Evolutionary conservation across 1,139 yeast genomes (phyloP).

Genomic region (Kodamaea sp.): DNA sequence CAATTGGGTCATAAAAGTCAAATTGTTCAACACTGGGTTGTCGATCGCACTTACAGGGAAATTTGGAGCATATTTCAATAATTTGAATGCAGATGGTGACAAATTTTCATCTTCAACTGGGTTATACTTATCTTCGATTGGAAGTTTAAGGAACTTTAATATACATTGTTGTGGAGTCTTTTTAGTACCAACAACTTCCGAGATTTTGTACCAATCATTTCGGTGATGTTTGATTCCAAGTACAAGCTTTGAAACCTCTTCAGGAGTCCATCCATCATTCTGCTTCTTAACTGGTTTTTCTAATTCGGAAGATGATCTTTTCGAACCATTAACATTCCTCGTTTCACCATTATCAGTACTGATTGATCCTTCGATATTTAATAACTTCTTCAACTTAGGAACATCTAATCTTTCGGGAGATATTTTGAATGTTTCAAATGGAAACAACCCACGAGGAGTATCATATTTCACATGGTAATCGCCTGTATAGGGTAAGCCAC

Average conservation of each 20-base stretch:
- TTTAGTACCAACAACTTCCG: slow-evolving; percentile 56
- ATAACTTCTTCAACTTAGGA: slow-evolving; percentile 50
- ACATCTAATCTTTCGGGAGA: slow-evolving; percentile 55
- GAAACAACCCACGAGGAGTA: slow-evolving; percentile 92
- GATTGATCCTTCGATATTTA: slow-evolving; percentile 20
- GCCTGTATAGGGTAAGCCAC: slow-evolving; percentile 60
- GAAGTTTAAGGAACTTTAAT: slow-evolving; percentile 71
- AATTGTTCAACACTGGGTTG: slow-evolving; percentile 88
- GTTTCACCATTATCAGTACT: slow-evolving; percentile 3
- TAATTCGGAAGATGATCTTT: neutral
- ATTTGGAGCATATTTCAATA: slow-evolving; percentile 79
- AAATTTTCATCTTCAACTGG: slow-evolving; percentile 32
- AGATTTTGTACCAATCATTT: slow-evolving; percentile 74
- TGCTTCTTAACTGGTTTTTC: slow-evolving; percentile 30
- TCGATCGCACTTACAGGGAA: slow-evolving; percentile 82
- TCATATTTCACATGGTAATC: slow-evolving; percentile 71
- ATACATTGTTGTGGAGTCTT: slow-evolving; percentile 82
- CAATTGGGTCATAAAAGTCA: slow-evolving; percentile 79
- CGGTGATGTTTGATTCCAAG: slow-evolving; percentile 58
- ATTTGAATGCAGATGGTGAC: slow-evolving; percentile 23
- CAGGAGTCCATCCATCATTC: slow-evolving; percentile 62
- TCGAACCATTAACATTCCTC: neutral
- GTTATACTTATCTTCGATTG: slow-evolving; percentile 71
- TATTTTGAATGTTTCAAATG: slow-evolving; percentile 75
- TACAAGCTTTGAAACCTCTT: slow-evolving; percentile 55